Percentiles rank a stretch among this genome's conserved stretches.
These are phyloP conservation scores for Metschnikowia hibisci DNA, from an alignment of 805 yeast species.

Conservation along the genomic window DNA sequence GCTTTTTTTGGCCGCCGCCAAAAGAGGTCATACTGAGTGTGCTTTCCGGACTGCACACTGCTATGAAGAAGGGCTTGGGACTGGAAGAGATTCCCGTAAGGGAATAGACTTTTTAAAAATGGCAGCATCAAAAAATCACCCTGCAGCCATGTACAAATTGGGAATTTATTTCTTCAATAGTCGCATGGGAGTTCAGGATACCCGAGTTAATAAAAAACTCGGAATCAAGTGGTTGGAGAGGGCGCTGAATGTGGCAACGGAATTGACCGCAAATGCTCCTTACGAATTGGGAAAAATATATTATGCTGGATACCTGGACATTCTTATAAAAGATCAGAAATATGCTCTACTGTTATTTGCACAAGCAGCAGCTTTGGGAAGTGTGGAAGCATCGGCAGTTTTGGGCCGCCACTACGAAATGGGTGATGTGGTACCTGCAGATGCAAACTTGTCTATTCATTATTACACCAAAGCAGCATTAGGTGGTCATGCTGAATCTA, in stretches of 20 bases:
- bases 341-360: conserved; percentile 85
- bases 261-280: conserved; percentile 88
- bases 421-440: conserved; percentile 73
- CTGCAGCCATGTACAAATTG: conserved; percentile 93
- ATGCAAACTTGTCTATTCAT: conserved; percentile 81
- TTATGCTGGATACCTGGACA: conserved; percentile 79
- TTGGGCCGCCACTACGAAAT: conserved; percentile 82
- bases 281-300: conserved; percentile 85
- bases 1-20: conserved; percentile 85
- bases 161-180: conserved; percentile 85
- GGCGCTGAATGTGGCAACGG: conserved; percentile 80
- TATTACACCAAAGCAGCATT: conserved; percentile 89
- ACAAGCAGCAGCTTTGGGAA: conserved; percentile 86
- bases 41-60: conserved; percentile 90
- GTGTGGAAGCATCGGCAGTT: conserved; percentile 71
- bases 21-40: conserved; percentile 87
- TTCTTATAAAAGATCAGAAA: conserved; percentile 74
- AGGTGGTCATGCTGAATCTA: conserved; percentile 82
- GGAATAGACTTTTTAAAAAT: conserved; percentile 77
- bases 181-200: conserved; percentile 73
- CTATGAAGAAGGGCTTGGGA: conserved; percentile 91
- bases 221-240: conserved; percentile 93
- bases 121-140: conserved; percentile 89
- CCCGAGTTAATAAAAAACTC: conserved; percentile 65
- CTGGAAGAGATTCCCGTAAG: conserved; percentile 80